Base-by-base conservation (phyloP, 441 rosid genomes). In the Eruca vesicaria region DNA sequence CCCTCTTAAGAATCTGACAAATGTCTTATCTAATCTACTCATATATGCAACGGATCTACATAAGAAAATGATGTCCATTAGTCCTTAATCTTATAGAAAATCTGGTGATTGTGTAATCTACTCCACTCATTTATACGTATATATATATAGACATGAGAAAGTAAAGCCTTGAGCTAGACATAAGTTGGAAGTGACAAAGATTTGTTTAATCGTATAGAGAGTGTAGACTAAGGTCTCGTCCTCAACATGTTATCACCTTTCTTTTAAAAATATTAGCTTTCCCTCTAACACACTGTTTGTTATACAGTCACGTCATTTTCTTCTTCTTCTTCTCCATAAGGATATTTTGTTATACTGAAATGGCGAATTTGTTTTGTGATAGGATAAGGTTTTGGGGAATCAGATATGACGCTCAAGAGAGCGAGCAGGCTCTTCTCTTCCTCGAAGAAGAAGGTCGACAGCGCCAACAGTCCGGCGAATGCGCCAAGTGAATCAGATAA, bases 401-500 rank as follows among this genome's bases (percentile, higher is more conserved):
- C 63, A 9, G 20, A 16, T 41, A 89, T 93, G 97, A 93, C 86
- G 69, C 91, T 91, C 83, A 94, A 88, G 76, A 87, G 86, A 9
- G 6, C 21, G 83, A 91, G 84, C 83, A 87, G 86, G 74, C 86
- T 85, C 16, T 92, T 91, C 86, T 94, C 86, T 74, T 88, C 93
- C 33, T 64, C 64, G 6, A 91, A 87, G 88, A 88, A 86, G 75
- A 88, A 96, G 7, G 90, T 94, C n/a, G 88, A 88, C 28, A 90
- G 85, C 80, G 84, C 94, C 55, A 91, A 75, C 83, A 87, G 91
- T 76, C 94, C 94, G 9, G 43, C 96, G 31, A 85, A 85, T 60
- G 91, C 98, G 52, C 96, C 96, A 38, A 77, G 69, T 82, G 80
- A 88, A 84, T 84, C 92, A 79, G 90, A 88, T 28, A 90, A 89